Base-by-base conservation (phyloP, 2,329 filamentous ascomycete species). In the Aspergillus sp. region DNA sequence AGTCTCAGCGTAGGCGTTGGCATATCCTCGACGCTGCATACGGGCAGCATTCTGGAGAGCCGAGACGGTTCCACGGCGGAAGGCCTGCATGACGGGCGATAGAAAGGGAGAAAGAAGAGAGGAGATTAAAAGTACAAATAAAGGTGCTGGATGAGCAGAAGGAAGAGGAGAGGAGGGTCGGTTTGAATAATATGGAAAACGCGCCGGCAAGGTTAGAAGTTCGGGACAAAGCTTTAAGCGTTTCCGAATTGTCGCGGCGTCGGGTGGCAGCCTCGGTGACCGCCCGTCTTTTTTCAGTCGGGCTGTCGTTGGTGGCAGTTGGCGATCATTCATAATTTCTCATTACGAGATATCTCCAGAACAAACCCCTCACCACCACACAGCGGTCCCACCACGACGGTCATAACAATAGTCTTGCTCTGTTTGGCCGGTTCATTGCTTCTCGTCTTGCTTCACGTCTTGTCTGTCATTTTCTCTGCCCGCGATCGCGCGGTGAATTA, bases 1-100 rank as follows among this genome's bases (percentile, higher is more conserved):
- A 47, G 87, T 91, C 61, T 80, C 70, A 57, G 83, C 72, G 69
- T 91, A 91, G 54, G 78, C 72, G 41, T 85, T 85, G 67, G 85
- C 84, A 77, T 95, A 95, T 58, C 77, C 72, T 69, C 89, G 85
- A 67, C 81, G 80, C 64, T 85, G 78, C 72, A 58, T 50, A 46
- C 58, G 54, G 56, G 82, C 75, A 77, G 80, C 72, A 73, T 79
- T 74, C 57, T 77, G 79, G 75, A 85, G 72, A 73, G 77, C 83
- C 74, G 78, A 83, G 75, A 78, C 78, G 72, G 81, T 72, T 54
- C 82, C 82, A 79, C 86, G 83, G 66, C 85, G 78, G 72, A 95
- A 75, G 64, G 88, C 85, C 81, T 94, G 89, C 90, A 95, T 95
- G 50, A 46, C 56, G 53, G n/a, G 7, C 7, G 36, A 5, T 38